Percentiles rank a stretch among this genome's conserved stretches.
phyloP scores from a whole-genome alignment of 2,329 filamentous ascomycete genomes.

The Tolypocladium sp. region DNA sequence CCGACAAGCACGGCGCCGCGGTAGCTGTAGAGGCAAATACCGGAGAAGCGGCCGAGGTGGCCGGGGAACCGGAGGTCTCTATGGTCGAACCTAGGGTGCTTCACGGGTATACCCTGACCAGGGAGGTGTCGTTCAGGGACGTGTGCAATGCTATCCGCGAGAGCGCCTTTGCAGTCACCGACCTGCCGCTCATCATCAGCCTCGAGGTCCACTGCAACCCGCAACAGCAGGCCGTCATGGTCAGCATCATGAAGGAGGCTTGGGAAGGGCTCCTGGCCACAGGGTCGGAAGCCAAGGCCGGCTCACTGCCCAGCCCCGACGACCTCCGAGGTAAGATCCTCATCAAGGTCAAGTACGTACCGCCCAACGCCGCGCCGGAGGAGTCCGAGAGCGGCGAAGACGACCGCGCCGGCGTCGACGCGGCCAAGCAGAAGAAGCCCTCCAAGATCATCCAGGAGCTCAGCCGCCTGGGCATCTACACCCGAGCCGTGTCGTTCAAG shows the following conservation, averaged over 20 bases:
- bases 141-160: constrained; percentile 77
- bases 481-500: constrained; percentile 74
- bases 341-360: constrained; percentile 69
- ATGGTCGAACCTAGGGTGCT: constrained; percentile 65
- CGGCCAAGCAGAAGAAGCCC: constrained; percentile 33
- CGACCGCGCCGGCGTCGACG: constrained; percentile 30
- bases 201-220: constrained; percentile 80
- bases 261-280: constrained; percentile 70
- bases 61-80: constrained; percentile 16
- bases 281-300: constrained; percentile 33
- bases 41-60: constrained; percentile 2
- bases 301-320: constrained; percentile 55
- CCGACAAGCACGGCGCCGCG: constrained; percentile 2
- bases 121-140: constrained; percentile 74
- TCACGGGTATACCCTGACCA: constrained; percentile 86
- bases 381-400: constrained; percentile 23
- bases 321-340: constrained; percentile 70
- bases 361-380: constrained; percentile 25
- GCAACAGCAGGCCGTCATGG: constrained; percentile 83
- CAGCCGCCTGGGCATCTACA: constrained; percentile 72
- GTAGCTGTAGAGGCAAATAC: neutral
- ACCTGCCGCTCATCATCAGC: constrained; percentile 86
- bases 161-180: constrained; percentile 63
- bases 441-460: constrained; percentile 64
- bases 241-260: constrained; percentile 77